Evolutionary conservation across 2,329 filamentous ascomycete genomes (phyloP), one percentile per base, ranked within the genome.

Genomic region (Monascus ruber): DNA sequence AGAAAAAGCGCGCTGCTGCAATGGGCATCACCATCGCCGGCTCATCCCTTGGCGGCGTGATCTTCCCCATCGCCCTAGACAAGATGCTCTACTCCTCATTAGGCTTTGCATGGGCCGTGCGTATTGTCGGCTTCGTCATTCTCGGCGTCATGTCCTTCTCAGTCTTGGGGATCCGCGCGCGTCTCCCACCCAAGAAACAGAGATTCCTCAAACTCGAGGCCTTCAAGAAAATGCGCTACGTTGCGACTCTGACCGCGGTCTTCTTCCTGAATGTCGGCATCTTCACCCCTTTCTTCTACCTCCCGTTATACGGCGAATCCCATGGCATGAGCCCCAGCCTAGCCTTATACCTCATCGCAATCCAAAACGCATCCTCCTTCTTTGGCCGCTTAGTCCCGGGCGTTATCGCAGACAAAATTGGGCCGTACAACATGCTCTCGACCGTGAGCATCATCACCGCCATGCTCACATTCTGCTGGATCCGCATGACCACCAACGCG

Each of bases 281-380:
- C 36, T 60, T 54, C 41, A 49, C 41, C 1, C 56, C 37, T 45
- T 25, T 31, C 29, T 31, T 74, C 55, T 76, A 69, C 55, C 60
- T 74, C 9, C 71, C 74, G 2, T 60, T 71, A 1, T 81, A 76
- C 49, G 76, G 73, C 1, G 49, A 59, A 0, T 51, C 59, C 2
- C 62, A 65, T 29, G 70, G 80, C 44, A 65, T 71, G 0, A 55
- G 56, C 40, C 49, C 64, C 3, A 63, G 68, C 0, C 54, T 82
- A 1, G 72, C 74, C 0, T 78, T 74, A 42, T 83, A 81, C 50
- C 65, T 83, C n/a, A 58, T 83, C 2, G 70, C 78, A 3, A 74
- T 83, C 33, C 64, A 82, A 48, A 83, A 83, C 52, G 73, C 66
- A 0, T 71, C 76, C 1, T 76, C 72, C 0, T 67, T 68, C 0